Base-by-base conservation (phyloP, 2,329 filamentous ascomycete genomes). In the Xylariaceae sp. region DNA sequence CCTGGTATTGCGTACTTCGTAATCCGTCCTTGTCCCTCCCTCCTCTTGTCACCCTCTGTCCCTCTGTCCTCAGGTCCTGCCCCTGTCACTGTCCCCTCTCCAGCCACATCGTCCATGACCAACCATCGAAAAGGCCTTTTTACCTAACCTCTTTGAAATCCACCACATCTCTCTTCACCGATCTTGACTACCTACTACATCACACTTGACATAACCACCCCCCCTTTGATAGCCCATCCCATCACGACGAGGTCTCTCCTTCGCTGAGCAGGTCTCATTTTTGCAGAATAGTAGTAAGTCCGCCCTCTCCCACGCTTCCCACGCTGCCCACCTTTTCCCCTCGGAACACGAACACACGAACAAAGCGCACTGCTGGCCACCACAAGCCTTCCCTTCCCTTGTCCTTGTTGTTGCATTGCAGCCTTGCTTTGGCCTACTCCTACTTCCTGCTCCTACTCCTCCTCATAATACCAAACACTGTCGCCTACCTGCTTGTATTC, bases 191-290 rank as follows among this genome's bases (percentile, higher is more conserved):
- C 65, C 65, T 67, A 68, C 67, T 65, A 67, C 68, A 68, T 67
- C 58, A 65, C 66, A 64, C 64, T 62, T 63, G 61, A 63, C 66
- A 66, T 60, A 65, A 59, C 66, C 68, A 66, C 54, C 58, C 66
- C 64, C 66, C 66, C 68, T n/a, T 45, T 66, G 65, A 70, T 68
- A 58, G 57, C 67, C 58, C 67, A 68, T 68, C 66, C 58, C 67
- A 68, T 68, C 66, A 67, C 66, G 64, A 65, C 68, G 61, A 71
- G 68, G 71, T 72, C 71, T 71, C 70, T 71, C 70, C 63, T 70
- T 70, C 67, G 65, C 65, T 62, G 71, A 72, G 71, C 71, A 72
- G 71, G 70, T 72, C 70, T 73, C 70, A 68, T 69, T 68, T 64
- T 70, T 69, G 66, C 66, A 61, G 59, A 62, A 64, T 70, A 67